Conservation (phyloP, 208 protist species). For the Wallacemonas sp. region DNA sequence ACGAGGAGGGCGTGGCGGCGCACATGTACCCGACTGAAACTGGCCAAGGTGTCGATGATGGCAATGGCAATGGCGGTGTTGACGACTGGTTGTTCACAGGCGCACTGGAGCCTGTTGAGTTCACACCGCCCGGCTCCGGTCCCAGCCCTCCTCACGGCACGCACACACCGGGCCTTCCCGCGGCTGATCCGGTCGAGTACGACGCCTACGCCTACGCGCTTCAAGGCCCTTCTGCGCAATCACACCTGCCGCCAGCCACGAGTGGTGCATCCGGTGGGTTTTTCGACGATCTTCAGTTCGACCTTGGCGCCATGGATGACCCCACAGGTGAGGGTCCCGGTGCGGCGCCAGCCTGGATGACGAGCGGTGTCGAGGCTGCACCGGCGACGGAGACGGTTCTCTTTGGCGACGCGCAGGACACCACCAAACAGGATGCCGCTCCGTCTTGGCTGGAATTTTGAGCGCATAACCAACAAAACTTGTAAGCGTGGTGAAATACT, state of each 20-base stretch:
- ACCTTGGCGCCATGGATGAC: constrained; percentile 10
- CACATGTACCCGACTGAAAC: neutral
- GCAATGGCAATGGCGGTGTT: constrained; percentile 1
- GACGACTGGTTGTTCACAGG: constrained; percentile 24
- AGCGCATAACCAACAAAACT: neutral
- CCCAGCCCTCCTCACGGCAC: too few relatives aligned
- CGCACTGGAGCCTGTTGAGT: constrained; percentile 19
- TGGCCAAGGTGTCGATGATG: neutral
- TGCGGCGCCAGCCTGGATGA: neutral
- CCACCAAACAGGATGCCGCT: neutral
- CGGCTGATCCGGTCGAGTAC: too few relatives aligned
- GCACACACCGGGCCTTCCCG: too few relatives aligned
- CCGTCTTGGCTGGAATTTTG: constrained; percentile 10
- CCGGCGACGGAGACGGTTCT: neutral
- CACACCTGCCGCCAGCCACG: neutral
- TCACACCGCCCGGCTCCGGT: constrained; percentile 14
- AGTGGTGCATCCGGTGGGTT: neutral
- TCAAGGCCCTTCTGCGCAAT: neutral
- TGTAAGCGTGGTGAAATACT: neutral
- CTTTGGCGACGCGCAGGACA: neutral
- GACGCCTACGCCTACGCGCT: neutral
- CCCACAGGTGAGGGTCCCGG: neutral
- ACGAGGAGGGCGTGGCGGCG: too few relatives aligned
- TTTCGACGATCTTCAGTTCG: constrained; percentile 6
- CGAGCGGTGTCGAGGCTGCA: too few relatives aligned